phyloP scores from a whole-genome alignment of 371 early-diverging fungal species.

The Mucor velutinosus region DNA sequence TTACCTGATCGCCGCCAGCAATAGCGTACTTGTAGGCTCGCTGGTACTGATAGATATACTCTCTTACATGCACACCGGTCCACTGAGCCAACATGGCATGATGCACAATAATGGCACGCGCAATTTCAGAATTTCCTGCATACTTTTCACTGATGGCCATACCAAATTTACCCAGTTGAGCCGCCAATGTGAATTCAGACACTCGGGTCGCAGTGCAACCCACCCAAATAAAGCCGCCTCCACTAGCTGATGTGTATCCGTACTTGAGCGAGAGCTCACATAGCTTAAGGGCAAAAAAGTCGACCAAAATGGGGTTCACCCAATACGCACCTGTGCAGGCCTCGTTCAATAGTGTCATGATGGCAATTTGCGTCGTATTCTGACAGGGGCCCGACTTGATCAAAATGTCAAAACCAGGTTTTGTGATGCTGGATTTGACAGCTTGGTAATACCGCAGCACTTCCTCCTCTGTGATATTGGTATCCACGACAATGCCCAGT shows the following conservation, averaged over 20 bases:
- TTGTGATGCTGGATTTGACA: conserved; percentile 20
- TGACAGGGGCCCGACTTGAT: conserved; percentile 22
- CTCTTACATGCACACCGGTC: conserved; percentile 36
- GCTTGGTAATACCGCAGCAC: conserved; percentile 16
- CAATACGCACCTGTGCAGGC: conserved; percentile 47
- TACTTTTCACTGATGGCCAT: conserved; percentile 36
- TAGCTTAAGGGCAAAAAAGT: conserved; percentile 37
- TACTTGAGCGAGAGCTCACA: conserved; percentile 39
- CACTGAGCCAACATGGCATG: conserved; percentile 42
- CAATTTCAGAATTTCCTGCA: conserved; percentile 46
- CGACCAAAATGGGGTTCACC: conserved; percentile 37
- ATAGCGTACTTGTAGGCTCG: conserved; percentile 44
- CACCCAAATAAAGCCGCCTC: conserved; percentile 43
- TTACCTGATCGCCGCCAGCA: conserved; percentile 46
- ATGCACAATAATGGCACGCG: conserved; percentile 39
- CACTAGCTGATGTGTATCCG: conserved; percentile 38
- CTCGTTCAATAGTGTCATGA: conserved; percentile 42
- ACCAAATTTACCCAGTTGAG: conserved; percentile 42
- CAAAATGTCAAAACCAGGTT: conserved; percentile 28
- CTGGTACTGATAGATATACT: conserved; percentile 38
- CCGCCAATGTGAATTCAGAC: conserved; percentile 34
- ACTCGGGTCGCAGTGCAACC: conserved; percentile 41
- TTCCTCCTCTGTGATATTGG: conserved; percentile 14
- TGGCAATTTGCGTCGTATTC: conserved; percentile 25
- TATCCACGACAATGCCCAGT: conserved; percentile 25